phyloP scores from a whole-genome alignment of 352 stramenopile species.

The Pythium aristosporum region DNA sequence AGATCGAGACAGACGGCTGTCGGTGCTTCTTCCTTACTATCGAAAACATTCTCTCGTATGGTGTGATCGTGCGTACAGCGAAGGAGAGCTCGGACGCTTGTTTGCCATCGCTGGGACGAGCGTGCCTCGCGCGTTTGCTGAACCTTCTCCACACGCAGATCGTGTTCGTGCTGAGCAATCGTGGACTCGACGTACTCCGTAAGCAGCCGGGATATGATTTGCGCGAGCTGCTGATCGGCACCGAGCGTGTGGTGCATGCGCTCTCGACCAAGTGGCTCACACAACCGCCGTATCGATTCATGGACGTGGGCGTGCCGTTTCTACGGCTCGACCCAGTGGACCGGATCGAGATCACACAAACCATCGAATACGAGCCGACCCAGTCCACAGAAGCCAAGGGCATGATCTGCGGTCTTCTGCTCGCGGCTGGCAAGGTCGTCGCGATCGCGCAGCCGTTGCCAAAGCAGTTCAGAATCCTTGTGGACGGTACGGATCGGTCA shows the following conservation, averaged over 20 bases:
- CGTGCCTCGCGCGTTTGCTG: conserved; percentile 49
- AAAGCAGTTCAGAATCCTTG: conserved; percentile 63
- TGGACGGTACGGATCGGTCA: conserved; percentile 40
- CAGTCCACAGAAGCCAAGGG: conserved; percentile 21
- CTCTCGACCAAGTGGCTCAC: conserved; percentile 44
- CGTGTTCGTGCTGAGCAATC: conserved; percentile 58
- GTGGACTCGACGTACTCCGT: conserved; percentile 58
- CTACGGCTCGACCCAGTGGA: conserved; percentile 41
- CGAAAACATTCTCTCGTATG: conserved; percentile 49
- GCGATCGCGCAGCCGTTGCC: conserved; percentile 52
- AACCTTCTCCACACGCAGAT: conserved; percentile 55
- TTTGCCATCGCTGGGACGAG: conserved; percentile 6
- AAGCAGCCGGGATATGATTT: conserved; percentile 67
- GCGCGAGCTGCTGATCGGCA: conserved; percentile 65
- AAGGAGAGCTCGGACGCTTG: background rate
- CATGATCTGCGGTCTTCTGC: conserved; percentile 64
- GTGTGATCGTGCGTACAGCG: conserved; percentile 38
- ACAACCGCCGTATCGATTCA: conserved; percentile 39
- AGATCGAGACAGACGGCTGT: conserved; percentile 40
- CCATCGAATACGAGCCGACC: conserved; percentile 42
- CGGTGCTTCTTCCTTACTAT: conserved; percentile 48
- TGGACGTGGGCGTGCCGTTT: conserved; percentile 49
- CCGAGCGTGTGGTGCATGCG: conserved; percentile 46
- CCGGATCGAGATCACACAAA: conserved; percentile 43
- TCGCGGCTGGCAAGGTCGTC: conserved; percentile 50